Evolutionary conservation across 2,329 filamentous ascomycete genomes (phyloP), one percentile per base, ranked within the genome.

Genomic region (Monosporascus cannonballus): DNA sequence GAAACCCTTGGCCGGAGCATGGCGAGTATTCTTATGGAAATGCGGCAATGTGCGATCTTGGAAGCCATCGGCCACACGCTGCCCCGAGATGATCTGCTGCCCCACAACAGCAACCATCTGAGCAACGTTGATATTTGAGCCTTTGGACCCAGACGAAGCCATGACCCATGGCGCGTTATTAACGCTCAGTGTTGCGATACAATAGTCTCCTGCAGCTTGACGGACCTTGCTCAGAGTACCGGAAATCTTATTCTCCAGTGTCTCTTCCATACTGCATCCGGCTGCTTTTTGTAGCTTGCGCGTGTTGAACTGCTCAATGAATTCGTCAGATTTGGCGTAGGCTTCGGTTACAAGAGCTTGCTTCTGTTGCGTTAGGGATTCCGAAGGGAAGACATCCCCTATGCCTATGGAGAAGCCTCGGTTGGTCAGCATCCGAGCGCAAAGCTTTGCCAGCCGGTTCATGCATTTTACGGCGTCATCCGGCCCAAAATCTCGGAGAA

Each of bases 41-140:
- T 99, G 94, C 39, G 94, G 94, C 51, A 99, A 72, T 52, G 87
- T 96, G 64, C 94, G 85, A 69, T 97, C 93, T 68, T 97, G 93
- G 73, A 99, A 99, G 6, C 94, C 94, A 71, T 99, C 90, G 45
- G 90, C 83, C 34, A 99, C 92, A 81, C 94, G 92, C 65, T 89
- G 84, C 48, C 91, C 90, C 55, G 89, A 89, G 64, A 99, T 97
- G 81, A 97, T 96, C 63, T 99, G 94, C 72, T 99, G 94, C 49
- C 94, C 94, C 67, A 99, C 94, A 54, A 92, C 85, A 52, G 94
- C 93, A 67, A 97, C 89, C 94, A 99, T 99, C 75, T 99, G 94
- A 8, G 94, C 94, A 36, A 99, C 94, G 77, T 99, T 99, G 76
- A 99, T 95, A 63, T 90, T 88, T 5, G 91, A 96, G 68, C 94